Percentiles rank a stretch among this genome's conserved stretches.
Conservation (phyloP, 768 basidiomycete genomes). For the Leccinum broughii region DNA sequence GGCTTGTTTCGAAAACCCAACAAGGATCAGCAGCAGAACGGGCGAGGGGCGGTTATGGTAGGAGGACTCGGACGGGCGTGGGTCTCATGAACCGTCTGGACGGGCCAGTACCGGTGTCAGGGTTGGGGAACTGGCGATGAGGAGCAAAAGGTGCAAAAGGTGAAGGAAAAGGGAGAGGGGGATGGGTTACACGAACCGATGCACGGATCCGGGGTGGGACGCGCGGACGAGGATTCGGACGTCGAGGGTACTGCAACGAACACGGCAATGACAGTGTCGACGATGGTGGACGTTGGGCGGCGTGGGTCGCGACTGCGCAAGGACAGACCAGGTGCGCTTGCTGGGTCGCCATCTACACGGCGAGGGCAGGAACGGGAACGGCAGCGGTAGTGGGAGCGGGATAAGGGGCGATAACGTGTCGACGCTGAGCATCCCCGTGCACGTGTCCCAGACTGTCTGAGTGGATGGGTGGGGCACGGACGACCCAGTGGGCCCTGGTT, state of each 20-base stretch:
- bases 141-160: not conserved
- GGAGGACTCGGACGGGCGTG: no score
- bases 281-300: not conserved
- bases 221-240: constrained; percentile 14
- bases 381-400: no score
- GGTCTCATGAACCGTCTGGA: not conserved
- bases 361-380: no score
- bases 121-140: not conserved
- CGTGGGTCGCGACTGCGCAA: constrained; percentile 18
- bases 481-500: constrained; percentile 11
- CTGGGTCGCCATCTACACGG: not conserved
- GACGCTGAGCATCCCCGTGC: no score
- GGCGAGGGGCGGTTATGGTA: no score
- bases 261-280: not conserved
- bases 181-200: constrained; percentile 34
- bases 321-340: constrained; percentile 6
- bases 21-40: no score
- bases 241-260: constrained; percentile 7
- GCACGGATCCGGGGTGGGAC: constrained; percentile 15
- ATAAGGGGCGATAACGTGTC: no score
- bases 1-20: not conserved
- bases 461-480: not conserved
- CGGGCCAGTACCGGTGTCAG: not conserved
- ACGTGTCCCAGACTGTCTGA: no score
- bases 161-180: constrained; percentile 14